Evolutionary conservation across 106 monocot species (phyloP).

Genomic region (Dioscorea zingiberensis): DNA sequence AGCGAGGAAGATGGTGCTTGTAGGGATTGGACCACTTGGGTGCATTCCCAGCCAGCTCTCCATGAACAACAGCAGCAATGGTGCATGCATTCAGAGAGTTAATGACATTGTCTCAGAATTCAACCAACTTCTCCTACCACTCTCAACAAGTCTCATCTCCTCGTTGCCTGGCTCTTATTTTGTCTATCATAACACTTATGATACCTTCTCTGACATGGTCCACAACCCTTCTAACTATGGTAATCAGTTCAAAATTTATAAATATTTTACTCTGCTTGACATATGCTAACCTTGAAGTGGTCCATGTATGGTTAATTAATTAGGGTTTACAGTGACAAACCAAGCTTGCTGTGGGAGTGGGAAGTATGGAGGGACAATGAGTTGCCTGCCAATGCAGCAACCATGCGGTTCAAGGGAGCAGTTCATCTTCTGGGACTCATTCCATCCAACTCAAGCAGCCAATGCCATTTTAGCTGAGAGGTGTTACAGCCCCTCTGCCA

Average conservation of each 20-base stretch:
- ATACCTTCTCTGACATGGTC: slow-evolving; percentile 36
- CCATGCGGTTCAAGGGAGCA: slow-evolving; percentile 41
- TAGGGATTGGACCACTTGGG: slow-evolving; percentile 48
- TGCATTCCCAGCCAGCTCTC: slow-evolving; percentile 61
- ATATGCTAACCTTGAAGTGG: no score
- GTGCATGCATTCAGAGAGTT: slow-evolving; percentile 29
- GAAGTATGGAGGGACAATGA: slow-evolving; percentile 38
- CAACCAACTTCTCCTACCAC: slow-evolving; percentile 30
- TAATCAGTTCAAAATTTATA: slow-evolving; percentile 3
- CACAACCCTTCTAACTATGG: slow-evolving; percentile 38
- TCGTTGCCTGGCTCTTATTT: slow-evolving; percentile 45
- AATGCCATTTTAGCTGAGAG: slow-evolving; percentile 45
- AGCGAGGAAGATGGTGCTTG: slow-evolving; percentile 57
- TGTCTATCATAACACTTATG: slow-evolving; percentile 43
- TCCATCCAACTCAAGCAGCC: slow-evolving; percentile 62
- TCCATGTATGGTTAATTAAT: no score
- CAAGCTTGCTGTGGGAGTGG: slow-evolving; percentile 67
- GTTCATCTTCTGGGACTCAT: slow-evolving; percentile 72
- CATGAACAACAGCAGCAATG: slow-evolving; percentile 13
- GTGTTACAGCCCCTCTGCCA: slow-evolving; percentile 18
- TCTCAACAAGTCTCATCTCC: slow-evolving; percentile 28
- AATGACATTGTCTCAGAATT: slow-evolving; percentile 32
- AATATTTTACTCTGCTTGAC: no score
- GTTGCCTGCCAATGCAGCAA: slow-evolving; percentile 45
- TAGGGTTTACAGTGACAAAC: slow-evolving; percentile 42